phyloP scores from a whole-genome alignment of 805 yeast species.

The Debaryomyces tyrocola region DNA sequence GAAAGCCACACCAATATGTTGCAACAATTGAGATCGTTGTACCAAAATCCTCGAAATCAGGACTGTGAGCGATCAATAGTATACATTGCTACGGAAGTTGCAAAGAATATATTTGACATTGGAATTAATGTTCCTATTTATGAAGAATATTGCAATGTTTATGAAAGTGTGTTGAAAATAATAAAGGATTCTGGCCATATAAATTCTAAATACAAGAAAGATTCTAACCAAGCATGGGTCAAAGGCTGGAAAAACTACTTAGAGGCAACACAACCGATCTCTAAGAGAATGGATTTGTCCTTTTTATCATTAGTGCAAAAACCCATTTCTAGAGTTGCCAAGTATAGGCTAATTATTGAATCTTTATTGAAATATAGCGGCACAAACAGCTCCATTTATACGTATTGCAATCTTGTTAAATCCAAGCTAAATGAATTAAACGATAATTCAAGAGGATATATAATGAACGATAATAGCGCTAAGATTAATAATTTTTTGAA shows the following conservation, averaged over 20 bases:
- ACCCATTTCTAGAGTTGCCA: slow-evolving; percentile 51
- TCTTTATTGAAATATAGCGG: slow-evolving; percentile 31
- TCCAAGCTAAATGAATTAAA: slow-evolving; percentile 25
- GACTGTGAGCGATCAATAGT: background rate
- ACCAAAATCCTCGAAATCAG: slow-evolving; percentile 12
- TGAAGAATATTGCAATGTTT: slow-evolving; percentile 32
- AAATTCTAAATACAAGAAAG: slow-evolving; percentile 2
- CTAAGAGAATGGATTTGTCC: slow-evolving; percentile 45
- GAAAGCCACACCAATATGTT: slow-evolving; percentile 26
- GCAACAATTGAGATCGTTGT: slow-evolving; percentile 11
- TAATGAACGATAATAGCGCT: slow-evolving; percentile 19
- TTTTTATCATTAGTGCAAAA: slow-evolving; percentile 53
- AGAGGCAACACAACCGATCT: slow-evolving; percentile 42
- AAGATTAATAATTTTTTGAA: slow-evolving; percentile 13
- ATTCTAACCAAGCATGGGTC: slow-evolving; percentile 17
- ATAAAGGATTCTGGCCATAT: slow-evolving; percentile 23
- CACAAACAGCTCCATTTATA: slow-evolving; percentile 9
- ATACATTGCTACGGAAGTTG: slow-evolving; percentile 2
- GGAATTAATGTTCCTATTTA: slow-evolving; percentile 24
- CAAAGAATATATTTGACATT: slow-evolving; percentile 11
- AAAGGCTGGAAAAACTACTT: slow-evolving; percentile 35
- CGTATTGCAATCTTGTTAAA: slow-evolving; percentile 14
- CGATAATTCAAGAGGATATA: slow-evolving; percentile 17
- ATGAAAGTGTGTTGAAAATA: slow-evolving; percentile 31
- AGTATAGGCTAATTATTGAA: slow-evolving; percentile 53